Percentiles rank a stretch among this genome's conserved stretches.
Conservation (phyloP, 345 rosid genomes). For the Salix brachista region DNA sequence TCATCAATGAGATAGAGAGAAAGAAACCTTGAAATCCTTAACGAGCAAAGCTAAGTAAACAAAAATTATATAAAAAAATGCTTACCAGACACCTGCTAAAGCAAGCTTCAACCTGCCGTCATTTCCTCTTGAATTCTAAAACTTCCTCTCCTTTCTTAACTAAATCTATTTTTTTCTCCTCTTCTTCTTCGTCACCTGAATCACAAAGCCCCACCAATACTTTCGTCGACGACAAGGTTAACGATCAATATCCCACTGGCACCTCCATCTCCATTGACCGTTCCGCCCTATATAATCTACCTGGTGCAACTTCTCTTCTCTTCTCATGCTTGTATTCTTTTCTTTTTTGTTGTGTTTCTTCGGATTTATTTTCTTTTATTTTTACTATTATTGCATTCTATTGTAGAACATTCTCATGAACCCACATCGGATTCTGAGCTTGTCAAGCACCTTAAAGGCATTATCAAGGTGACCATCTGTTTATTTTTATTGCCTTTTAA, state of each 20-base stretch:
- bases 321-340: not conserved
- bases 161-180: not conserved
- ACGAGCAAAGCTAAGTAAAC: too few relatives aligned
- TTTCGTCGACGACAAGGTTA: conserved; percentile 36
- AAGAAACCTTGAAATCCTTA: not conserved
- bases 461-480: conserved; percentile 59
- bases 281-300: conserved; percentile 53
- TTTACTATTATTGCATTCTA: not conserved
- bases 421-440: conserved; percentile 62
- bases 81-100: not conserved
- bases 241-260: conserved; percentile 27
- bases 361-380: not conserved
- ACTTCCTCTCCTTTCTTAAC: not conserved
- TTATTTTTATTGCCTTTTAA: not conserved
- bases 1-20: not conserved
- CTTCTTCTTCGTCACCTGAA: conserved; percentile 26
- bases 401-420: conserved; percentile 65
- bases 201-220: conserved; percentile 28
- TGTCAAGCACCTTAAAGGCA: conserved; percentile 81
- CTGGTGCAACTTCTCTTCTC: conserved; percentile 32
- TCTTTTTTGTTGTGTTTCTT: not conserved
- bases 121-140: not conserved
- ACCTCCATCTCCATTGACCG: conserved; percentile 75
- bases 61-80: not conserved
- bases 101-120: not conserved